Base-by-base conservation (phyloP, 1,284 basidiomycete species). In the Exobasidium cylindrosporum region DNA sequence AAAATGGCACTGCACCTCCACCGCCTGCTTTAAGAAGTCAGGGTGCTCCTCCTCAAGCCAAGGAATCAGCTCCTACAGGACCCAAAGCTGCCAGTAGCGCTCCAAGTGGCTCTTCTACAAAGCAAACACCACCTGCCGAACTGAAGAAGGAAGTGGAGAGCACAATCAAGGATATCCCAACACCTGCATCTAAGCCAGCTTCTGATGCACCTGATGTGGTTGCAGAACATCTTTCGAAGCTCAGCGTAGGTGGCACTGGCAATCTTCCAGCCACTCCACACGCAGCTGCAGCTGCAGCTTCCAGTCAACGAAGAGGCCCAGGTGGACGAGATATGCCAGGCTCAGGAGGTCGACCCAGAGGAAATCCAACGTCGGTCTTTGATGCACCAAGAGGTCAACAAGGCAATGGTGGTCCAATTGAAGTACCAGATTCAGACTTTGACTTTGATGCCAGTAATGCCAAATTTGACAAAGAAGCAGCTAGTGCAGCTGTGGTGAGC, bases 361-460 rank as follows among this genome's bases (percentile, higher is more conserved):
- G 55, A 46, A 30, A 30, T 57, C 44, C 26, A 35, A 14, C 31
- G 13, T 55, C 45, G 47, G 61, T 60, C 46, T 60, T 60, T 57
- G 58, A 60, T 26, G 29, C 46, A 11, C n/a, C 49, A 29, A 21
- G 3, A 4, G 56, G 56, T 24, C 17, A 21, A 24, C 17, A 24
- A 53, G 50, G 29, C n/a, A 35, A 28, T 55, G 54, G 54, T 13
- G 17, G 35, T 10, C 62, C 57, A 5, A 54, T 65, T 23, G 47
- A 61, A 28, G 67, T 76, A 47, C 73, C 73, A 2, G 62, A 66
- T 53, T 57, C 59, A 14, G 77, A 79, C 40, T 79, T 73, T 43
- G 77, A 79, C 54, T 79, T 79, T 54, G 77, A 74, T 59, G 67
- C 60, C 4, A 75, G 76, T 23, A 79, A 79, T 61, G 75, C 76